These are phyloP conservation scores for Rhodomyrtus tomentosa DNA, from an alignment of 345 rosid genomes.

Conservation along the genomic window DNA sequence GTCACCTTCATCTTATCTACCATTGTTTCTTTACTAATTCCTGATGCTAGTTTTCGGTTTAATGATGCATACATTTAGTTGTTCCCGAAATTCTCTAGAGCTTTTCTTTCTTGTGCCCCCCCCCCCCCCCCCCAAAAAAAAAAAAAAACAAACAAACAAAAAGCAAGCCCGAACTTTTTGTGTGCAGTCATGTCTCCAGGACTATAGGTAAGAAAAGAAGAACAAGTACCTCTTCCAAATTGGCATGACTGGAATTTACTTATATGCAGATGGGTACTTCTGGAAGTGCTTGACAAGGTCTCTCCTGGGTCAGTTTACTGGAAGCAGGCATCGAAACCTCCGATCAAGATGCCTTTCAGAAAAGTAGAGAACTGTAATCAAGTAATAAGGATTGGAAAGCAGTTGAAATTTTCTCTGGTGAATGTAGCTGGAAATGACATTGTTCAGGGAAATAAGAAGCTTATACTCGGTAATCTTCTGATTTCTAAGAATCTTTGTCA, in stretches of 20 bases:
- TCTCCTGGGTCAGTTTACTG: constrained; percentile 78
- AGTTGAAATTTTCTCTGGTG: constrained; percentile 67
- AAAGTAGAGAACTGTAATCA: constrained; percentile 96
- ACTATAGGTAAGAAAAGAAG: neutral
- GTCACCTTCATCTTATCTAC: neutral
- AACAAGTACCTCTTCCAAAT: neutral
- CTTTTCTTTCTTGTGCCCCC: neutral
- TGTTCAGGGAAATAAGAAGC: constrained; percentile 94
- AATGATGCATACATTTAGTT: neutral
- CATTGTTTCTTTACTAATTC: neutral
- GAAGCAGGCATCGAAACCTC: constrained; percentile 91
- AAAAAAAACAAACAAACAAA: too few species aligned
- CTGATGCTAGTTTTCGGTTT: neutral
- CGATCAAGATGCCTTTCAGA: constrained; percentile 90
- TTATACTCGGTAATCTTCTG: constrained; percentile 60
- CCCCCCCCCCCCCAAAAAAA: too few species aligned
- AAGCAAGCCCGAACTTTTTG: neutral
- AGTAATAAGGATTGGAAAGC: constrained; percentile 69
- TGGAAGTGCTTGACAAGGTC: constrained; percentile 89
- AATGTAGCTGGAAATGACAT: constrained; percentile 89
- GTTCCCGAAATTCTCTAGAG: neutral
- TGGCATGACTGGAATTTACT: neutral
- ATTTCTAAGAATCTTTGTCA: neutral
- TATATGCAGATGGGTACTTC: constrained; percentile 65
- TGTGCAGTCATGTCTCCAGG: neutral